These are phyloP conservation scores for Penicillium subrubescens DNA, from an alignment of 495 filamentous ascomycete genomes.

Conservation along the genomic window DNA sequence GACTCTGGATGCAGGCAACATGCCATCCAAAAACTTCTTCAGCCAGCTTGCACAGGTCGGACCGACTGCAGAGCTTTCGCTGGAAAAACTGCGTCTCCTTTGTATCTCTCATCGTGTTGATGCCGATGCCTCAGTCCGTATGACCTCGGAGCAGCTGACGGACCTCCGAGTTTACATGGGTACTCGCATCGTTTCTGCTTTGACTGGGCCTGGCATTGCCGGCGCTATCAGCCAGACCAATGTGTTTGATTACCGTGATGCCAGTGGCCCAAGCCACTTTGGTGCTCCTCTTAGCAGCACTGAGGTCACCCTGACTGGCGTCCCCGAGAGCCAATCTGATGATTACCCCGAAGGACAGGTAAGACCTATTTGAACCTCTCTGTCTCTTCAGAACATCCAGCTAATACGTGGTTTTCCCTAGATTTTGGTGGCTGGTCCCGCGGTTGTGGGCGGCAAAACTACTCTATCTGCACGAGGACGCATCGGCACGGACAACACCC, in stretches of 20 bases:
- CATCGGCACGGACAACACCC: slow-evolving; percentile 45
- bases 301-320: slow-evolving; percentile 68
- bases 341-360: slow-evolving; percentile 62
- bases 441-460: slow-evolving; percentile 37
- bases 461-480: slow-evolving; percentile 35
- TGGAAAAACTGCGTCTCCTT: slow-evolving; percentile 68
- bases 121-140: slow-evolving; percentile 34
- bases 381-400: not conserved
- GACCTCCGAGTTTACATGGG: slow-evolving; percentile 80
- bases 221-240: slow-evolving; percentile 84
- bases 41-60: slow-evolving; percentile 55
- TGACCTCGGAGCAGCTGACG: slow-evolving; percentile 69
- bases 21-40: slow-evolving; percentile 50
- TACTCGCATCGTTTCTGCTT: slow-evolving; percentile 80
- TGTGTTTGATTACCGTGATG: slow-evolving; percentile 81
- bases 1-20: slow-evolving; percentile 69
- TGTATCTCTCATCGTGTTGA: slow-evolving; percentile 44
- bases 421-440: slow-evolving; percentile 44
- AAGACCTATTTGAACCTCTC: slow-evolving; percentile 18
- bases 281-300: slow-evolving; percentile 78
- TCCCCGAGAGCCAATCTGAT: slow-evolving; percentile 58
- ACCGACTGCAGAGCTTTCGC: slow-evolving; percentile 62
- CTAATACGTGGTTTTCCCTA: slow-evolving; percentile 18
- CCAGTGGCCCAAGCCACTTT: slow-evolving; percentile 66
- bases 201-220: slow-evolving; percentile 79